Conservation (phyloP, 2,329 filamentous ascomycete species). For the Shiraia bambusicola region DNA sequence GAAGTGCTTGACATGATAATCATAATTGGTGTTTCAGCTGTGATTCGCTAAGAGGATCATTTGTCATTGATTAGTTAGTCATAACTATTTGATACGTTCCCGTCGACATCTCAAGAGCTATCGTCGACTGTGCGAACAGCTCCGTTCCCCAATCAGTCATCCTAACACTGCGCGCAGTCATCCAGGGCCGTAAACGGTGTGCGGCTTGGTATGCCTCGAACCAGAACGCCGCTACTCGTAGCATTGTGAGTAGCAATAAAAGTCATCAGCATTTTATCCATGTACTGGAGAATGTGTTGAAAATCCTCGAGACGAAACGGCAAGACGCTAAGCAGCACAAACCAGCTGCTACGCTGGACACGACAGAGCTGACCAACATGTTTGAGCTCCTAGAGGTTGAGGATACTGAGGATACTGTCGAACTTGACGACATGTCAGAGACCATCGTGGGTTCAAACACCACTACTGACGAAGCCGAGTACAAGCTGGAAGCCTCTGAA, state of each 20-base stretch:
- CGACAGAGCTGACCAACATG: not conserved
- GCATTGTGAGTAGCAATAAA: not conserved
- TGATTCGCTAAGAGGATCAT: no score
- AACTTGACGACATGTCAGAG: not conserved
- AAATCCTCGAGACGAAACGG: not conserved
- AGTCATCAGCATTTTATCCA: constrained; percentile 6
- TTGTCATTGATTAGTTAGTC: no score
- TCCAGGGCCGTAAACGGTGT: constrained; percentile 5
- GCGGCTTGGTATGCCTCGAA: constrained; percentile 1
- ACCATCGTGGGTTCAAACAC: not conserved
- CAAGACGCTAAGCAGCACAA: no score
- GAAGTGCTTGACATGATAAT: no score
- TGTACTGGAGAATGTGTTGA: not conserved
- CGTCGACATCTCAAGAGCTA: no score
- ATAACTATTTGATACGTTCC: no score
- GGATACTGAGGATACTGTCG: not conserved
- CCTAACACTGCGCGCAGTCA: constrained; percentile 4
- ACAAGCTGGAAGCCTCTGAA: constrained; percentile 3
- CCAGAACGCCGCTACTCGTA: not conserved
- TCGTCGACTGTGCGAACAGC: not conserved
- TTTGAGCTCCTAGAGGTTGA: not conserved
- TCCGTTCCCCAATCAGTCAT: constrained; percentile 1
- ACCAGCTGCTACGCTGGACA: not conserved
- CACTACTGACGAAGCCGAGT: not conserved
- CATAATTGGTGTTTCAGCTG: no score